Evolutionary conservation across 1,284 basidiomycete genomes (phyloP), one percentile per base, ranked within the genome.

Genomic region (Bondarzewia mesenterica): DNA sequence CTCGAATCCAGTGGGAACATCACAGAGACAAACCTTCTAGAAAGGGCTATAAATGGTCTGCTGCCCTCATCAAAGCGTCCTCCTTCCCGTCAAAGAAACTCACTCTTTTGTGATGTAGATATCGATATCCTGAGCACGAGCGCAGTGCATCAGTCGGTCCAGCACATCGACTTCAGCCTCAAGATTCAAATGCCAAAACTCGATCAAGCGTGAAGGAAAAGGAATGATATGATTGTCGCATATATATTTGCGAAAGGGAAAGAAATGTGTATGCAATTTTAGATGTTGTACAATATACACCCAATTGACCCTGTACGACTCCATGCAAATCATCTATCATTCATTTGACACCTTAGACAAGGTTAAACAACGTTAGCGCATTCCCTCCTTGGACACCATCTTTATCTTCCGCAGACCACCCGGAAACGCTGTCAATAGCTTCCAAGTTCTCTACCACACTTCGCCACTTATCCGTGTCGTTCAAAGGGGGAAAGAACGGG

Each of bases 91-190:
- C n/a, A n/a, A n/a, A n/a, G n/a, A n/a, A n/a, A n/a, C 2, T 46
- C 41, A 16, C 5, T 4, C 15, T 48, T 37, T 4, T 32, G 5
- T 7, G 15, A n/a, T 26, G n/a, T 61, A 93, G 93, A 93, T 61
- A 86, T 97, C 54, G 93, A 97, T 63, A 93, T 97, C 50, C 63
- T 95, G 55, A 94, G 91, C 61, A 96, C 93, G 25, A 95, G 92
- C 53, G 82, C 79, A 4, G 91, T 96, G 21, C 93, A 96, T 60
- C 92, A 95, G 65, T 90, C 89, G 5, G 88, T 90, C 22, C 88
- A 82, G 54, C 92, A 94, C 62, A 84, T 96, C 55, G 93, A 96
- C 65, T 96, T 93, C 62, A 93, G 90, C 59, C 73, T 96, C 58
- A 96, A 96, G 75, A 85, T 96, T 52, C 89, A 93, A 66, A 77